These are phyloP conservation scores for Dysphania ambrosioides DNA, from an alignment of 148 eudicot species.

Conservation along the genomic window DNA sequence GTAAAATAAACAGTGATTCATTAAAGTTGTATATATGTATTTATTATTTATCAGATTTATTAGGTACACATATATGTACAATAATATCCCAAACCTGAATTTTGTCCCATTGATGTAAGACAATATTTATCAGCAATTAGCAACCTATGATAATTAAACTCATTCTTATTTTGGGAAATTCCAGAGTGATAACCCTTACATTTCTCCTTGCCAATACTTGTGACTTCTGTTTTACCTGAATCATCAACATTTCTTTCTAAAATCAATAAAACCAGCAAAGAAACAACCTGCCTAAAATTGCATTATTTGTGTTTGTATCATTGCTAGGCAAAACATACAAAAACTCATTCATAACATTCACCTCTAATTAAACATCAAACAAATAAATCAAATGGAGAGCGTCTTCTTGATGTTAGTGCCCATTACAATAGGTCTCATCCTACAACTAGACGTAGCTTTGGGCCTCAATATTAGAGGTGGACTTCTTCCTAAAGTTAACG, in stretches of 20 bases:
- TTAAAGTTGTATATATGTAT: too few relatives aligned
- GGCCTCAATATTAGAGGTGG: constrained; percentile 1
- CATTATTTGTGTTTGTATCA: constrained; percentile 4
- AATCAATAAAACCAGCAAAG: constrained; percentile 1
- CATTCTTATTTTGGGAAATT: constrained; percentile 17
- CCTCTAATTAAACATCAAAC: background rate
- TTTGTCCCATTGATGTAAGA: background rate
- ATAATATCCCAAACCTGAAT: too few relatives aligned
- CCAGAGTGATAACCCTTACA: background rate
- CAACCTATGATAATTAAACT: background rate
- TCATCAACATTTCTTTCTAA: background rate
- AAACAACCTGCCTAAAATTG: background rate
- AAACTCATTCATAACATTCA: background rate
- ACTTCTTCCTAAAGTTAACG: background rate
- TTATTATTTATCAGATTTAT: too few relatives aligned
- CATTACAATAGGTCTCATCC: constrained; percentile 13
- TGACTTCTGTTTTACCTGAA: background rate
- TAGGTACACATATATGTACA: background rate
- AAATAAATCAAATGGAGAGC: constrained; percentile 11
- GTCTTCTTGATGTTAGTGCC: constrained; percentile 9
- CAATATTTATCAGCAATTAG: too few relatives aligned
- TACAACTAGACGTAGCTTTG: constrained; percentile 6
- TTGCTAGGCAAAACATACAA: background rate
- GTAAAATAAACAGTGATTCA: too few relatives aligned
- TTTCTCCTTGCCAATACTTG: constrained; percentile 19